Evolutionary conservation across 805 yeast species (phyloP).

Genomic region (Wickerhamomyces rabaulensis): DNA sequence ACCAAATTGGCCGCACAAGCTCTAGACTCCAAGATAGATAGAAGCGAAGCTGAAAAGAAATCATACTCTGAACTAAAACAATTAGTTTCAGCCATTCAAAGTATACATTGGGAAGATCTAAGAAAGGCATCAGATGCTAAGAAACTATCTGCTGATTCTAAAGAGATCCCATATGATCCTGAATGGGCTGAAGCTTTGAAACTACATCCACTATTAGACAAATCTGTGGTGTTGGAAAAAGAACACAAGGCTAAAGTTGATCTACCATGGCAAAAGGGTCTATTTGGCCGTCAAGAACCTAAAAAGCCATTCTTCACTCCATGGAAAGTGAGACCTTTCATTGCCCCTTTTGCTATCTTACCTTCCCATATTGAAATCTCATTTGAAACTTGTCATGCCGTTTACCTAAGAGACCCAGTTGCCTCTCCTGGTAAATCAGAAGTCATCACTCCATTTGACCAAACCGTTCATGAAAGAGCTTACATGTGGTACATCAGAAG

Average conservation of each 20-base stretch:
- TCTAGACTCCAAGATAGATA: slow-evolving; percentile 5
- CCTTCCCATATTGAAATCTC: slow-evolving; percentile 92
- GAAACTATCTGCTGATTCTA: slow-evolving; percentile 20
- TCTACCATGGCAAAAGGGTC: slow-evolving; percentile 77
- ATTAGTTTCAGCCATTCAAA: slow-evolving; percentile 17
- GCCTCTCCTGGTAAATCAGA: slow-evolving; percentile 97
- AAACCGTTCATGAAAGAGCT: slow-evolving; percentile 84
- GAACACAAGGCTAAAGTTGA: slow-evolving; percentile 46
- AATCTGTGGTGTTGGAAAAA: slow-evolving; percentile 44
- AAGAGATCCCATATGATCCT: slow-evolving; percentile 38
- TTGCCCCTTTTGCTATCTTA: slow-evolving; percentile 86
- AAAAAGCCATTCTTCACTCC: slow-evolving; percentile 88
- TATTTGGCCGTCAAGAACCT: slow-evolving; percentile 77
- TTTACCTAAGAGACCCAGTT: slow-evolving; percentile 94
- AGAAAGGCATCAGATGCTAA: slow-evolving; percentile 27
- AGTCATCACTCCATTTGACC: slow-evolving; percentile 84
- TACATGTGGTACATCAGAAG: slow-evolving; percentile 88
- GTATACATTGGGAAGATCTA: slow-evolving; percentile 22
- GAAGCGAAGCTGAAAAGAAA: slow-evolving; percentile 26
- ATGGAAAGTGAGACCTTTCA: slow-evolving; percentile 91
- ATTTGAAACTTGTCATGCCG: slow-evolving; percentile 89
- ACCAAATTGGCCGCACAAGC: slow-evolving; percentile 6
- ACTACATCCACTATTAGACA: slow-evolving; percentile 38
- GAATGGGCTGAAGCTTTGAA: slow-evolving; percentile 45
- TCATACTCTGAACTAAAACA: slow-evolving; percentile 25